These are phyloP conservation scores for Selaginella moellendorffii DNA, from an alignment of 75 land plant genomes.

Conservation along the genomic window DNA sequence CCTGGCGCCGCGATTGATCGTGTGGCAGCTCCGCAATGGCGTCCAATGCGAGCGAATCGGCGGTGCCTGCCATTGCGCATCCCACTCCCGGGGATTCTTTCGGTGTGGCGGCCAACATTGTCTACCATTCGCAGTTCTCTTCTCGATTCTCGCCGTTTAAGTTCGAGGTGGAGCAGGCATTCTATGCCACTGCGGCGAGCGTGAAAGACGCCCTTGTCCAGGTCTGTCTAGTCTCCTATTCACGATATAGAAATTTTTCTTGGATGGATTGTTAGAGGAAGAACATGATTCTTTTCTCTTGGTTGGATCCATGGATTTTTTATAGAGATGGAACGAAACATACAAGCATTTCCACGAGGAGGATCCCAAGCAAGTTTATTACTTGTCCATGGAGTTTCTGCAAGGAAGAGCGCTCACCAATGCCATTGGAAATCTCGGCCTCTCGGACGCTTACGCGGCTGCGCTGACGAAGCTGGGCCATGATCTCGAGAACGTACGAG, in stretches of 20 bases:
- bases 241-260: background rate
- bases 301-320: background rate
- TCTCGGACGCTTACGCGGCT: constrained; percentile 56
- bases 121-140: constrained; percentile 51
- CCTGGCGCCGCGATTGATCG: too few species aligned
- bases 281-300: background rate
- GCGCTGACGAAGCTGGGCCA: constrained; percentile 68
- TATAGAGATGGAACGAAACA: constrained; percentile 86
- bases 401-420: constrained; percentile 76
- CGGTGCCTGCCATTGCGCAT: constrained; percentile 36
- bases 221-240: constrained; percentile 11
- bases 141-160: constrained; percentile 69
- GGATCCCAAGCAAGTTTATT: constrained; percentile 80
- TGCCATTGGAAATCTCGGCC: constrained; percentile 65
- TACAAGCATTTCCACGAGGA: constrained; percentile 55
- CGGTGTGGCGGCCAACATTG: constrained; percentile 70
- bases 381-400: constrained; percentile 89
- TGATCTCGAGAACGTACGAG: constrained; percentile 57
- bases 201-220: constrained; percentile 56
- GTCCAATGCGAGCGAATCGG: background rate
- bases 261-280: background rate
- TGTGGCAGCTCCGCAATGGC: too few species aligned
- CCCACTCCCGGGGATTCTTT: constrained; percentile 41
- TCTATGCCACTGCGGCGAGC: constrained; percentile 62
- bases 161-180: constrained; percentile 79